Percentiles rank a stretch among this genome's conserved stretches.
phyloP scores from a whole-genome alignment of 106 monocot species.

The Dioscorea dumetorum region DNA sequence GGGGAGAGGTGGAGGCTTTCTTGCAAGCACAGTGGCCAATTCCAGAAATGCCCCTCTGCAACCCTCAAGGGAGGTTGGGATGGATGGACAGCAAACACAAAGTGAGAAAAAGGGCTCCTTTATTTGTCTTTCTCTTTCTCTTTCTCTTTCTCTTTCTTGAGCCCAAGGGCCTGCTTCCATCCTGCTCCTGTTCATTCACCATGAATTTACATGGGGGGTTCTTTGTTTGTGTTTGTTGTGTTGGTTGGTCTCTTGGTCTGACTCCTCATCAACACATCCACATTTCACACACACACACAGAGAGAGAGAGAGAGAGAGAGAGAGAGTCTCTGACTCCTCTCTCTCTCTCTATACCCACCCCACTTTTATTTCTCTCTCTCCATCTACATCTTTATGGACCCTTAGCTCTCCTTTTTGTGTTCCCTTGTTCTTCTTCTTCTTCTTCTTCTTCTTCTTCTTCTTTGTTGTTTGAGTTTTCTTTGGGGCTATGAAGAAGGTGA shows the following conservation, averaged over 20 bases:
- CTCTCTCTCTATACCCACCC: conserved; percentile 15
- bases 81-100: background rate
- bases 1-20: background rate
- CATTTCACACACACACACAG: conserved; percentile 12
- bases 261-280: too few species aligned
- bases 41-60: conserved; percentile 21
- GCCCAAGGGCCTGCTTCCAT: too few species aligned
- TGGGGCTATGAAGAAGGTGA: conserved; percentile 31
- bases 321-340: too few species aligned
- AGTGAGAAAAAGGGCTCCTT: too few species aligned
- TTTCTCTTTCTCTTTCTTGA: too few species aligned
- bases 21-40: background rate
- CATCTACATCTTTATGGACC: conserved; percentile 3
- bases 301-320: too few species aligned
- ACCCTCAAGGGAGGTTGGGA: background rate
- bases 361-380: conserved; percentile 1
- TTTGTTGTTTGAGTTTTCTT: background rate
- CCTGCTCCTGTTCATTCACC: background rate
- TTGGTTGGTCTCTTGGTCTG: too few species aligned
- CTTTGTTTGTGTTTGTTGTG: background rate
- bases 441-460: background rate
- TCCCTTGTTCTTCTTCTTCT: background rate
- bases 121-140: background rate
- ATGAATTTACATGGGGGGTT: conserved; percentile 1
- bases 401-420: conserved; percentile 23